Conservation (phyloP, 1,284 basidiomycete genomes). For the Ceratobasidium sp. region DNA sequence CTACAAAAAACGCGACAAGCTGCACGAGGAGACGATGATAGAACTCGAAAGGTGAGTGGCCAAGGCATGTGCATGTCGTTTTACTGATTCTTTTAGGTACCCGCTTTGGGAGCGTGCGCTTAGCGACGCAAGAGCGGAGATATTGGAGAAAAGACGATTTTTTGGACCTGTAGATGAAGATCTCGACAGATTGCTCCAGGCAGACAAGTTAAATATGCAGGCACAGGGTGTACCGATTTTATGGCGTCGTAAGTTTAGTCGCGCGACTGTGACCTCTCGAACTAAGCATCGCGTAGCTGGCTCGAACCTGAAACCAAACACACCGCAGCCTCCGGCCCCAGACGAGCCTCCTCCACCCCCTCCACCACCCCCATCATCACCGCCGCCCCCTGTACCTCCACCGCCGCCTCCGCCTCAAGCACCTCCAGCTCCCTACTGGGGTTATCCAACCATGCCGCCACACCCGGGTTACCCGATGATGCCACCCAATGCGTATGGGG, state of each 20-base stretch:
- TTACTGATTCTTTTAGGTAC: constrained; percentile 21
- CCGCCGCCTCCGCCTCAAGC: constrained; percentile 21
- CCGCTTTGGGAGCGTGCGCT: constrained; percentile 44
- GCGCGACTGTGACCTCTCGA: not conserved
- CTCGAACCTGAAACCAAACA: constrained; percentile 32
- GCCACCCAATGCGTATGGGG: constrained; percentile 12
- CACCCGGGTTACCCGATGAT: constrained; percentile 26
- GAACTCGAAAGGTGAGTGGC: constrained; percentile 32
- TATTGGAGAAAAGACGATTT: constrained; percentile 35
- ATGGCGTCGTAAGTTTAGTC: constrained; percentile 29
- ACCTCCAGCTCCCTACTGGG: constrained; percentile 34
- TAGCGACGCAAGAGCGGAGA: constrained; percentile 39
- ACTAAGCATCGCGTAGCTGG: constrained; percentile 9
- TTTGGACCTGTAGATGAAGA: constrained; percentile 39
- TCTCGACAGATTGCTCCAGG: constrained; percentile 31
- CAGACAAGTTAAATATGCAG: constrained; percentile 40
- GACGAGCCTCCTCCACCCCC: constrained; percentile 38
- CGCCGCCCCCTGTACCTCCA: constrained; percentile 30
- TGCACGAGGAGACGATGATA: constrained; percentile 43
- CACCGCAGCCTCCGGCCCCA: constrained; percentile 40
- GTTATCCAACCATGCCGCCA: constrained; percentile 30
- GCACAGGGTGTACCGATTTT: constrained; percentile 41
- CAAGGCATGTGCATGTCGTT: not conserved
- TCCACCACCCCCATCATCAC: constrained; percentile 28
- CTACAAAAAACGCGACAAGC: constrained; percentile 43